Base-by-base conservation (phyloP, 345 rosid species). In the Jatropha curcas region DNA sequence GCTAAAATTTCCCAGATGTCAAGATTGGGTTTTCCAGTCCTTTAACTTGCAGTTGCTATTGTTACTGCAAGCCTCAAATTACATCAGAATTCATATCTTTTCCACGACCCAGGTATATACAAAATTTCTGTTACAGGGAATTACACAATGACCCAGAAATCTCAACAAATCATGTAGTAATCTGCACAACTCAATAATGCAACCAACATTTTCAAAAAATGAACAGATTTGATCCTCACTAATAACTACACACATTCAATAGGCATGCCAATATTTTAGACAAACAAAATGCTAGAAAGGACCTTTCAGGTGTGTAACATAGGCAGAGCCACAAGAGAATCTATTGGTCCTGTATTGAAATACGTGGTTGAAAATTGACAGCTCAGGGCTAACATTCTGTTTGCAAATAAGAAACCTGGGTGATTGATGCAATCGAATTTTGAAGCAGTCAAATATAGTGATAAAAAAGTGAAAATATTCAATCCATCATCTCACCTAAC, bases 341-440 rank as follows among this genome's bases (percentile, higher is more conserved):
- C 24, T 7, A 60, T 9, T 20, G 77, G 67, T 16, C 4, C 60
- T 30, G 19, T 60, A 19, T 6, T 8, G 62, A 60, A 13, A 60
- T 75, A n/a, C 68, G 79, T 69, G 70, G 70, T 53, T 31, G 28
- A 55, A 31, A 69, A 75, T 69, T 39, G 79, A 75, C 70, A 2
- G 59, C 0, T 43, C 50, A 68, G 27, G 16, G 48, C 48, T 43
- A 31, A 69, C 69, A 75, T 75, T 69, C 78, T 41, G 41, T n/a
- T 14, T 7, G 27, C 17, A 30, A 2, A 58, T 33, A 7, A 17
- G 5, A 35, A 50, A 25, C 20, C 31, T 41, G 4, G 10, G n/a
- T 33, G 65, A 62, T 28, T 25, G 39, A 56, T 71, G 71, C 35
- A 4, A 57, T 27, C 71, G 37, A 46, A 67, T 30, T 59, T 51